Evolutionary conservation across 1,284 basidiomycete species (phyloP).

Genomic region (Fomitopsis palustris): DNA sequence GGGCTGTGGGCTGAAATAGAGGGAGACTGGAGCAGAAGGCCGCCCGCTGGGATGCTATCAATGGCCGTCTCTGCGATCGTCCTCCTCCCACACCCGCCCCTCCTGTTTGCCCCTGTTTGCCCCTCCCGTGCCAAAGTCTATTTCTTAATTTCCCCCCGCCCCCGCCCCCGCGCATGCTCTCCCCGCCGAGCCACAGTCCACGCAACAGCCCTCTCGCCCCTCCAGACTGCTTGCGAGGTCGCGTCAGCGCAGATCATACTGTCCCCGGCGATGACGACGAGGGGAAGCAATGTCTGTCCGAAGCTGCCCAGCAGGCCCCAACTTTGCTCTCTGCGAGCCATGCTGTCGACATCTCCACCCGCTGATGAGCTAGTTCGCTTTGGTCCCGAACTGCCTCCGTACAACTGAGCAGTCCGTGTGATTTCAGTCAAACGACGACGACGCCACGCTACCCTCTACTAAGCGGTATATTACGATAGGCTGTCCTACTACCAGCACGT

Average conservation of each 20-base stretch:
- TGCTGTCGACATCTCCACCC: neutral
- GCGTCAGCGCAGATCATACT: neutral
- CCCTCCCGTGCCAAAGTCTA: neutral
- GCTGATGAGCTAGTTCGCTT: neutral
- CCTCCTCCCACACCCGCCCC: neutral
- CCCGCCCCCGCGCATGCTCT: neutral
- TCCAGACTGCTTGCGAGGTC: neutral
- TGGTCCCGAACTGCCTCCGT: neutral
- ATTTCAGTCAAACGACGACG: neutral
- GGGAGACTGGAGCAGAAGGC: constrained; percentile 7
- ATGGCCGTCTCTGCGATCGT: constrained; percentile 4
- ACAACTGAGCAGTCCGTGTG: neutral
- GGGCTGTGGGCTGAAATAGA: constrained; percentile 12
- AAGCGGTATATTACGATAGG: neutral
- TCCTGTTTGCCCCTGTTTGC: constrained; percentile 5
- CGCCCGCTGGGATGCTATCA: constrained; percentile 7
- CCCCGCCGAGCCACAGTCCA: neutral
- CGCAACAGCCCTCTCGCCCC: neutral
- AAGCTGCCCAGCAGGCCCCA: neutral
- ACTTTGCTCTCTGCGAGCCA: neutral
- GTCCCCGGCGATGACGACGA: neutral
- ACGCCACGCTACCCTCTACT: too few species aligned
- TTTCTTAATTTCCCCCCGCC: neutral
- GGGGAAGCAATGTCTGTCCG: neutral
- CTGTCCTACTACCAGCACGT: neutral